These are phyloP conservation scores for Colletotrichum lupini DNA, from an alignment of 2,329 filamentous ascomycete species.

Conservation along the genomic window DNA sequence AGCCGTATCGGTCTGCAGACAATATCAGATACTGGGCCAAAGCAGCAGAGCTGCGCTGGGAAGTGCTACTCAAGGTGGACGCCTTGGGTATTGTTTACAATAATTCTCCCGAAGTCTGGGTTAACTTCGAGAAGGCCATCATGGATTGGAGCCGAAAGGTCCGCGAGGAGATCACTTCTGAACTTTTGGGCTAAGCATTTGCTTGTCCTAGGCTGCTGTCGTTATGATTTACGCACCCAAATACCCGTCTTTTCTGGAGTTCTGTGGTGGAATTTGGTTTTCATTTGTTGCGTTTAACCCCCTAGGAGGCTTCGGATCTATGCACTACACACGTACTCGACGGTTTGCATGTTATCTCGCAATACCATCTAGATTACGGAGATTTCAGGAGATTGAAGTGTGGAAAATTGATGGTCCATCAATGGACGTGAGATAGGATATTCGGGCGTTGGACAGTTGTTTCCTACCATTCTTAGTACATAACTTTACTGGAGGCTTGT, in stretches of 20 bases:
- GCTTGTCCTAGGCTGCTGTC: constrained; percentile 19
- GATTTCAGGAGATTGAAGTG: neutral
- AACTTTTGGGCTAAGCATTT: constrained; percentile 54
- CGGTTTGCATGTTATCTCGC: constrained; percentile 7
- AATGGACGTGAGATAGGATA: neutral
- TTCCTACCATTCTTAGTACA: constrained; percentile 22
- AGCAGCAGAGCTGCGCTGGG: constrained; percentile 93
- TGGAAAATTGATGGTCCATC: constrained; percentile 9
- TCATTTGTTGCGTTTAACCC: constrained; percentile 18
- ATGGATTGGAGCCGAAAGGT: constrained; percentile 86
- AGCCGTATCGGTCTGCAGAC: constrained; percentile 93
- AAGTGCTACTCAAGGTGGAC: constrained; percentile 84
- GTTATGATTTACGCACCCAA: constrained; percentile 35
- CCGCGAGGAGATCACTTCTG: constrained; percentile 82
- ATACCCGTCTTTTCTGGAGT: constrained; percentile 36
- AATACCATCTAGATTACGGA: constrained; percentile 5
- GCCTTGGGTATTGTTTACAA: constrained; percentile 88
- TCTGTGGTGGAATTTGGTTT: constrained; percentile 8
- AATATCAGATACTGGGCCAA: constrained; percentile 97
- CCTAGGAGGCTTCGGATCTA: constrained; percentile 5
- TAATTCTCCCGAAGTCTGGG: constrained; percentile 76
- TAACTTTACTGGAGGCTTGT: constrained; percentile 9
- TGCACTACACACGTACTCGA: constrained; percentile 14
- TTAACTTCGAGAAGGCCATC: constrained; percentile 84
- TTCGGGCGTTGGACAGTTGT: constrained; percentile 11